Evolutionary conservation across 106 monocot genomes (phyloP).

Genomic region (Hemerocallis citrina): DNA sequence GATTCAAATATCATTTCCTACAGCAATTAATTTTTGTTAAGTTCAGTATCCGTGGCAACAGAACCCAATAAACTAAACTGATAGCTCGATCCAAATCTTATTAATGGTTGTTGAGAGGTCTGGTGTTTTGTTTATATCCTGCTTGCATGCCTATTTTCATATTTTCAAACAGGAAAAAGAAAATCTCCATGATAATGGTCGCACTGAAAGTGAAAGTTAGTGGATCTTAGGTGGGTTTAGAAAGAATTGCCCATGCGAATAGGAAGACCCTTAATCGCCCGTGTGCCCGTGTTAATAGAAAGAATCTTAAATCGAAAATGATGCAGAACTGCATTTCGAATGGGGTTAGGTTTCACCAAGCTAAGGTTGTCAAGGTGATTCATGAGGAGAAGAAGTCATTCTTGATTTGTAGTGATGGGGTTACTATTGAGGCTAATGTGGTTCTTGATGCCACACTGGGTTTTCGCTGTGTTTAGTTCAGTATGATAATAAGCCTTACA

Average conservation of each 20-base stretch:
- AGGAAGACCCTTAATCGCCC: constrained; percentile 53
- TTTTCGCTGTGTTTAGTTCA: constrained; percentile 80
- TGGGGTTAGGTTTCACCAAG: constrained; percentile 74
- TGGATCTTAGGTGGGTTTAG: too few species aligned
- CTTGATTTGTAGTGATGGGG: constrained; percentile 67
- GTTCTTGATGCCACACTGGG: constrained; percentile 94
- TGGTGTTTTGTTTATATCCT: too few species aligned
- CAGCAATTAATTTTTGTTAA: too few species aligned
- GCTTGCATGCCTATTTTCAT: too few species aligned
- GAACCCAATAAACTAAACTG: too few species aligned
- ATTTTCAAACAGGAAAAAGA: too few species aligned
- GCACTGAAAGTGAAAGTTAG: too few species aligned
- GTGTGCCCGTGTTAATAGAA: constrained; percentile 72
- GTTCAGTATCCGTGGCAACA: too few species aligned
- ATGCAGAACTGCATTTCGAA: constrained; percentile 60
- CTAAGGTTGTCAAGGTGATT: constrained; percentile 67
- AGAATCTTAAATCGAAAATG: constrained; percentile 82
- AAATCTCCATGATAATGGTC: too few species aligned
- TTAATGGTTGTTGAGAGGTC: too few species aligned
- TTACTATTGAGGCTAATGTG: constrained; percentile 47
- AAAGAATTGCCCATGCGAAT: too few species aligned
- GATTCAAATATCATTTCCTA: background rate
- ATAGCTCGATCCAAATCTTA: too few species aligned
- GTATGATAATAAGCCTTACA: constrained; percentile 82
- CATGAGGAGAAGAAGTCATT: constrained; percentile 60